These are phyloP conservation scores for Prunus mongolica DNA, from an alignment of 306 rosid genomes.

Conservation along the genomic window DNA sequence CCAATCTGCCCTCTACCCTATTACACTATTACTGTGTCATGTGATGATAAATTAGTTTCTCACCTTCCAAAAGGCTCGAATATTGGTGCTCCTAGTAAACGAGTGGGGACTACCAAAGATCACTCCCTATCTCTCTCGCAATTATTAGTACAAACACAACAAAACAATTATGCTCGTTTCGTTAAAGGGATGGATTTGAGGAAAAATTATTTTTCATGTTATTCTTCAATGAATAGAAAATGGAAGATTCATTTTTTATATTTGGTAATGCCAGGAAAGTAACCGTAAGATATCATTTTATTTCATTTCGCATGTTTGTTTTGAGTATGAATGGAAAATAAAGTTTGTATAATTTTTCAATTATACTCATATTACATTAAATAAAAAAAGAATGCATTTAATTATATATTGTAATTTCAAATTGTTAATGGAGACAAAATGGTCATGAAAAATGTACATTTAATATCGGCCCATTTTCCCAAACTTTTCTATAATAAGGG, in stretches of 20 bases:
- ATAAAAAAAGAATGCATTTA: too few relatives aligned
- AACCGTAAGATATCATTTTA: fast-evolving
- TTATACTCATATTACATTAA: too few relatives aligned
- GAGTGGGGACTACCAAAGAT: not conserved
- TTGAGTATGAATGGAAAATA: too few relatives aligned
- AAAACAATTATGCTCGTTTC: too few relatives aligned
- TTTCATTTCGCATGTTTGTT: too few relatives aligned
- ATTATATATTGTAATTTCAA: too few relatives aligned
- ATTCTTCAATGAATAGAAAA: fast-evolving
- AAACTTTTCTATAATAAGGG: too few relatives aligned
- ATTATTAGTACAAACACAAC: not conserved
- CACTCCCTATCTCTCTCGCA: not conserved
- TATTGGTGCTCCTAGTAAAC: not conserved
- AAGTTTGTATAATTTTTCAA: too few relatives aligned
- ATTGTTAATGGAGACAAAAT: too few relatives aligned
- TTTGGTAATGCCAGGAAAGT: too few relatives aligned
- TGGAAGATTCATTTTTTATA: fast-evolving
- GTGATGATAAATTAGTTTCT: not conserved
- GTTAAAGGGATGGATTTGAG: fast-evolving
- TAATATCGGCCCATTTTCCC: fast-evolving
- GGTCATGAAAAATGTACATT: too few relatives aligned
- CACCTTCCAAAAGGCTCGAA: not conserved
- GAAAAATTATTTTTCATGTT: fast-evolving
- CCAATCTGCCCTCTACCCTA: slow-evolving; percentile 20
- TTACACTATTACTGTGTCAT: not conserved